Conservation (phyloP, 495 filamentous ascomycete genomes). For the Thermochaetoides thermophila region DNA sequence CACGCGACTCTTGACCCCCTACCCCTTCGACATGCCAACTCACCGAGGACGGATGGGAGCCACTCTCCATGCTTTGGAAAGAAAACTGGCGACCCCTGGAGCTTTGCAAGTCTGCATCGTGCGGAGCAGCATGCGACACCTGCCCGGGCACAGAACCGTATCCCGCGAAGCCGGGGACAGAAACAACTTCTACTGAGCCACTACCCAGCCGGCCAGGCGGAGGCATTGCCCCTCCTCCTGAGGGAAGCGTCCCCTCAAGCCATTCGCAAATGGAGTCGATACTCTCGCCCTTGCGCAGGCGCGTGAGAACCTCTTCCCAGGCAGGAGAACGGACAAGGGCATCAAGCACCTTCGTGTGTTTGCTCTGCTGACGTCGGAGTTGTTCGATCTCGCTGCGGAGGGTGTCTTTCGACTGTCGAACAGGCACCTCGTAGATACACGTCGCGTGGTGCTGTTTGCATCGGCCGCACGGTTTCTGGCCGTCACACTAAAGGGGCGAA, state of each 20-base stretch:
- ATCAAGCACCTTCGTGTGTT: constrained; percentile 30
- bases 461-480: constrained; percentile 34
- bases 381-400: constrained; percentile 36
- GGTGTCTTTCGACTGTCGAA: constrained; percentile 40
- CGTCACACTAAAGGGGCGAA: constrained; percentile 33
- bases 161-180: constrained; percentile 2
- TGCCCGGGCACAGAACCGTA: constrained; percentile 10
- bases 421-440: constrained; percentile 38
- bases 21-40: constrained; percentile 22
- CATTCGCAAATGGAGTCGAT: constrained; percentile 34
- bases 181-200: not conserved
- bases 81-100: constrained; percentile 27
- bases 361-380: constrained; percentile 30
- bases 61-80: constrained; percentile 25
- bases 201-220: constrained; percentile 6
- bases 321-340: constrained; percentile 29
- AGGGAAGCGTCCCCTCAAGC: constrained; percentile 20
- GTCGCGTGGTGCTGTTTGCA: constrained; percentile 35
- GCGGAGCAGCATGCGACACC: constrained; percentile 11
- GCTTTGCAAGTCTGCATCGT: constrained; percentile 24
- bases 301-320: constrained; percentile 33
- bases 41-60: constrained; percentile 24
- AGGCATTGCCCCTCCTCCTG: constrained; percentile 6
- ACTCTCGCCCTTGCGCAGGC: constrained; percentile 33
- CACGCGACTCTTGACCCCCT: constrained; percentile 19